Evolutionary conservation across 805 yeast species (phyloP).

Genomic region (Wickerhamiella shivajii): DNA sequence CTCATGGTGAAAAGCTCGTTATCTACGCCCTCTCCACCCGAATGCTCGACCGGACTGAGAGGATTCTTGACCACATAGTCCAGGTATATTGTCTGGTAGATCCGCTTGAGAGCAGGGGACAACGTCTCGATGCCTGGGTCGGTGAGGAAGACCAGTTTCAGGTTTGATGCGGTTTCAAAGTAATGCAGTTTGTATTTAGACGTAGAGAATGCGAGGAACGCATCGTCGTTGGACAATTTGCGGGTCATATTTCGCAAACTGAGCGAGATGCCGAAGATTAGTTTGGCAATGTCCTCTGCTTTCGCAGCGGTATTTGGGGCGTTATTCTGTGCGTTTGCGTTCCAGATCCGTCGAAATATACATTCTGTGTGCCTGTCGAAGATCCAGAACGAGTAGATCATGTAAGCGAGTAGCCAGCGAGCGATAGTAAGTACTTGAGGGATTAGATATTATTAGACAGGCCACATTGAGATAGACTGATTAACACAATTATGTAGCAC

Average conservation of each 20-base stretch:
- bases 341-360: slow-evolving; percentile 65
- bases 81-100: slow-evolving; percentile 46
- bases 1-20: slow-evolving; percentile 42
- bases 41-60: slow-evolving; percentile 15
- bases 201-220: slow-evolving; percentile 31
- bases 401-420: neutral
- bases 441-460: too few relatives aligned
- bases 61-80: slow-evolving; percentile 46
- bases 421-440: neutral
- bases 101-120: slow-evolving; percentile 38
- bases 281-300: slow-evolving; percentile 52
- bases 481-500: too few relatives aligned
- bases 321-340: slow-evolving; percentile 23
- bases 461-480: too few relatives aligned
- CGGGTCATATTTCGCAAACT: slow-evolving; percentile 64
- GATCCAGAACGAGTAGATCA: slow-evolving; percentile 70
- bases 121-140: slow-evolving; percentile 46
- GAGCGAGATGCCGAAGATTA: slow-evolving; percentile 72
- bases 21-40: slow-evolving; percentile 29
- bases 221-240: slow-evolving; percentile 30
- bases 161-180: slow-evolving; percentile 62
- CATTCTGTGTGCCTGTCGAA: slow-evolving; percentile 90
- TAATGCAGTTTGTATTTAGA: slow-evolving; percentile 67
- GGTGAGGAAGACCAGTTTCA: slow-evolving; percentile 60
- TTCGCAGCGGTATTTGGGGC: slow-evolving; percentile 28